Evolutionary conservation across 495 filamentous ascomycete species (phyloP), one percentile per base, ranked within the genome.

Genomic region (Aspergillus carlsbadensis): DNA sequence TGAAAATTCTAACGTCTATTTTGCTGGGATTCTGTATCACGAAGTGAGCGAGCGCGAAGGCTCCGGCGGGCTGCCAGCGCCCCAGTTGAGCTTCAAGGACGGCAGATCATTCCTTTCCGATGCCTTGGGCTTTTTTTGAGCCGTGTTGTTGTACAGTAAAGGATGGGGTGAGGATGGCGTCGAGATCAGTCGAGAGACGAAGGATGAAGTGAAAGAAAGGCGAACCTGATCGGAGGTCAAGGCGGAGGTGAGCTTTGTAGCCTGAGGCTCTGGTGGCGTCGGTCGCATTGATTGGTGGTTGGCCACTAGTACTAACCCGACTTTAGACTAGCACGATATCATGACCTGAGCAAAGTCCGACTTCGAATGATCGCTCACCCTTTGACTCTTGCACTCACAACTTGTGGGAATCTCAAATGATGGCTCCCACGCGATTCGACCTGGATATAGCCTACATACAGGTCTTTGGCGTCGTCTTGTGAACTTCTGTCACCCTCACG

Each of bases 41-140:
- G 46, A 50, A 47, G 37, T 21, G 34, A 39, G 49, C 11, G 51
- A 57, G 56, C 55, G 35, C 26, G 8, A 8, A 34, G 44, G 47
- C 57, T 62, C 52, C 15, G 48, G 51, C 31, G 54, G 59, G 58
- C 61, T 64, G 42, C 65, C 65, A 61, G 65, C 61, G 61, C 61
- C n/a, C 31, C 49, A 52, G 54, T 33, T 34, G 57, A 60, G 54
- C 49, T 41, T 58, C 41, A 48, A 22, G 37, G 18, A 18, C 29
- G 13, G 21, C 29, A 29, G 51, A 6, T 10, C 56, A 49, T 54
- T 49, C 37, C 50, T 56, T 45, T 50, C 21, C 34, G 41, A 31
- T 43, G 10, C 17, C 2, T 18, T 18, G n/a, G 1, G 36, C 51
- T 53, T 34, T 6, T n/a, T 14, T 6, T 40, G 22, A 21, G 10